A percentile compares a stretch with the other conserved stretches of the same genome.
phyloP scores from a whole-genome alignment of 2,329 filamentous ascomycete species.

The Apiospora rasikravindrae region DNA sequence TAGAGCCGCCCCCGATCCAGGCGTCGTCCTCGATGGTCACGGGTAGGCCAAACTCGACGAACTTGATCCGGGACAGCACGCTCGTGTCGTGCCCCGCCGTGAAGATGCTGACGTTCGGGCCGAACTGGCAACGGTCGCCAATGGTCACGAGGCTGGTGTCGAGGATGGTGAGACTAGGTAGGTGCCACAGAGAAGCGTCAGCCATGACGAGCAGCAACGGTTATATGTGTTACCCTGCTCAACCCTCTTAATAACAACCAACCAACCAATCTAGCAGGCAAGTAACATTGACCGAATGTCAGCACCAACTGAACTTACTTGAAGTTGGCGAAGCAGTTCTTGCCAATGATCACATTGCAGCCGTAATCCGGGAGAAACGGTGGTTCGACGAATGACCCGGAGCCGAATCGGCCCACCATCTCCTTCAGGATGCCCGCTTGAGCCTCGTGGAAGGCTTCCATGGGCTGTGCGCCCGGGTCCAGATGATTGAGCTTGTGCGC shows the following conservation, averaged over 20 bases:
- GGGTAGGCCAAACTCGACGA: slow-evolving; percentile 51
- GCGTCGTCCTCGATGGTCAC: slow-evolving; percentile 59
- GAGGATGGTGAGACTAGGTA: slow-evolving; percentile 62
- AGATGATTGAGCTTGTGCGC: slow-evolving; percentile 64
- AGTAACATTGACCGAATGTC: slow-evolving; percentile 19
- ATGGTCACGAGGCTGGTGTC: slow-evolving; percentile 76
- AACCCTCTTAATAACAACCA: slow-evolving; percentile 11
- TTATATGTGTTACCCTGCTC: too few species aligned
- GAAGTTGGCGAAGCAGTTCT: slow-evolving; percentile 69
- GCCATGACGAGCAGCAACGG: slow-evolving; percentile 17
- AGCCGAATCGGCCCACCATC: slow-evolving; percentile 56
- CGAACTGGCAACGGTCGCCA: slow-evolving; percentile 73
- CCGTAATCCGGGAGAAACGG: slow-evolving; percentile 70
- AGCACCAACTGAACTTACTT: slow-evolving; percentile 40
- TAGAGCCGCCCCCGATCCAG: slow-evolving; percentile 58
- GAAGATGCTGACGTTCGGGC: slow-evolving; percentile 73
- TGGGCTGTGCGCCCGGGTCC: slow-evolving; percentile 54
- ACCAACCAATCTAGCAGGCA: neutral
- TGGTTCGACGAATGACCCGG: slow-evolving; percentile 62
- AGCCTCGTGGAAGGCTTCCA: slow-evolving; percentile 44
- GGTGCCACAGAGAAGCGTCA: neutral
- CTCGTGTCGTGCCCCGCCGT: slow-evolving; percentile 75
- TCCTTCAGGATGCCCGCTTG: slow-evolving; percentile 53
- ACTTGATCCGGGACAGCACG: slow-evolving; percentile 52
- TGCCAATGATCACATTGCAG: slow-evolving; percentile 66